Evolutionary conservation across 1,139 yeast genomes (phyloP), one percentile per base, ranked within the genome.

Genomic region (Tardiomyces blankii): DNA sequence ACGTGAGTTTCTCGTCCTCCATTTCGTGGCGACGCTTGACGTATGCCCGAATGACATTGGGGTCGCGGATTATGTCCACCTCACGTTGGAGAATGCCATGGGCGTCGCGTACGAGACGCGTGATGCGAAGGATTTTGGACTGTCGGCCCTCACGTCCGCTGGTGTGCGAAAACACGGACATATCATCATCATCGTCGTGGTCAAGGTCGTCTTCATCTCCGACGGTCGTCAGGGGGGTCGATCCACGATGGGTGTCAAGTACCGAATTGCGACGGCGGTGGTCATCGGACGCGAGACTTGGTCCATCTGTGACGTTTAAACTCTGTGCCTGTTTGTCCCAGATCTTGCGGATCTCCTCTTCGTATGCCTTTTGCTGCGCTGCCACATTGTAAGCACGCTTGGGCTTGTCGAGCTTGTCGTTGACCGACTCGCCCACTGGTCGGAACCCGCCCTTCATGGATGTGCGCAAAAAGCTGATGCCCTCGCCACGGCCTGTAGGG

Each of bases 361-460:
- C 96, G 56, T 93, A 93, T 1, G 93, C 80, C 60, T 82, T 83
- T 60, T 91, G 97, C 62, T 89, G 97, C 52, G 84, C 73, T 0
- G 96, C 93, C 39, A 82, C 88, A 55, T 80, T 81, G 54, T 82
- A 82, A 41, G 75, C 74, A 60, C 82, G 88, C 53, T 73, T 75
- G 39, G 75, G 67, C 55, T 64, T 67, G 44, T 62, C 66, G 23
- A 65, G 58, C 45, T 65, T 64, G 41, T 68, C 73, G 46, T 66
- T 66, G 16, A 66, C 64, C n/a, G 65, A 59, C 51, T 67, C 73
- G 27, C 66, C 82, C 65, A 74, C 66, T 1, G 89, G 86, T 44
- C 77, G 73, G 64, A 91, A 91, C 1, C 96, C 95, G 57, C 94
- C 95, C 64, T 89, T 91, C 84, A 91, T 94, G 0, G 97, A 86